These are phyloP conservation scores for Sporodiniella umbellata DNA, from an alignment of 371 early-diverging fungal species.

Conservation along the genomic window DNA sequence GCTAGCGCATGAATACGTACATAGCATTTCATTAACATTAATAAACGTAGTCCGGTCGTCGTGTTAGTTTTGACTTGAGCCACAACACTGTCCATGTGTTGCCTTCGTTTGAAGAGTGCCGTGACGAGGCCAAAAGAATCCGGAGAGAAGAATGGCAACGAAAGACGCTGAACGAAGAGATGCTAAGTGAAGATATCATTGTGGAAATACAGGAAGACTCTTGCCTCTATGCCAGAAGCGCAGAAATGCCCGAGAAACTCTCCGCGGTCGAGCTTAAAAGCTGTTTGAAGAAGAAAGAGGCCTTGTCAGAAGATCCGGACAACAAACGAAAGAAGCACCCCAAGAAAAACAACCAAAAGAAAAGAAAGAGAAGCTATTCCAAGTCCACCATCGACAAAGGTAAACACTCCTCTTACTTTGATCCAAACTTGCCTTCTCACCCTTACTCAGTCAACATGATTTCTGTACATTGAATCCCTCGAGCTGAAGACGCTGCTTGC, in stretches of 20 bases:
- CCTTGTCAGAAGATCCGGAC: background rate
- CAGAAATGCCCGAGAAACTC: conserved; percentile 3
- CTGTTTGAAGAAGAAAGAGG: conserved; percentile 16
- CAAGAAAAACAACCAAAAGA: conserved; percentile 17
- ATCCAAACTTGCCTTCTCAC: background rate
- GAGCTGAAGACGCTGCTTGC: background rate
- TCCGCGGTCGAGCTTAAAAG: conserved; percentile 7
- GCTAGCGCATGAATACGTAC: too few relatives aligned
- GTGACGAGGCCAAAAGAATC: conserved; percentile 24
- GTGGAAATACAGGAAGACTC: conserved; percentile 35
- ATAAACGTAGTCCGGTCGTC: conserved; percentile 10
- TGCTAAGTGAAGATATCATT: conserved; percentile 40
- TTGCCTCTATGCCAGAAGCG: conserved; percentile 5
- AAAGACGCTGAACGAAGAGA: conserved; percentile 27
- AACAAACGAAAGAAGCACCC: background rate
- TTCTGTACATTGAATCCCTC: conserved; percentile 20
- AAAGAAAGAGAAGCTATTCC: conserved; percentile 19
- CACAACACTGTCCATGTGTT: conserved; percentile 41
- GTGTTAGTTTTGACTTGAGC: conserved; percentile 46
- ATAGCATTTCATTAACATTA: background rate
- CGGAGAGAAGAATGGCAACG: conserved; percentile 36
- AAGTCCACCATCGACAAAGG: background rate
- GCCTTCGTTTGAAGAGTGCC: conserved; percentile 36
- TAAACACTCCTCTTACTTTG: background rate
- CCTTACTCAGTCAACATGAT: conserved; percentile 3